Evolutionary conservation across 2,329 filamentous ascomycete genomes (phyloP).

Genomic region (Curvularia lunata): DNA sequence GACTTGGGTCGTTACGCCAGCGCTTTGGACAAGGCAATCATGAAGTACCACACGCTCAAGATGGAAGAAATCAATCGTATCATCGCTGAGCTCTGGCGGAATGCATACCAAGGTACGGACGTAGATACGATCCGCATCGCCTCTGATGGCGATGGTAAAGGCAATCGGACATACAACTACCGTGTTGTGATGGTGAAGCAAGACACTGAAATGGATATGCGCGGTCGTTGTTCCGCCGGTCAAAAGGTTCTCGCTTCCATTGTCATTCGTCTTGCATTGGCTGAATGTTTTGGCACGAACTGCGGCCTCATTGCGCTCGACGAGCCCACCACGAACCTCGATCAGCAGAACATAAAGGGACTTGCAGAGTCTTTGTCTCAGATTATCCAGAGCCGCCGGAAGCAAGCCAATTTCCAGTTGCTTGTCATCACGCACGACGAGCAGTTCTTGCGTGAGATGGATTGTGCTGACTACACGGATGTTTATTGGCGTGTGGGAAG

Average conservation of each 20-base stretch:
- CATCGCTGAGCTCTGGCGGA: constrained; percentile 94
- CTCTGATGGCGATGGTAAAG: constrained; percentile 81
- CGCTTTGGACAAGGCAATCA: constrained; percentile 93
- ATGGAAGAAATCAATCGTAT: constrained; percentile 99
- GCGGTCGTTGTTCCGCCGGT: constrained; percentile 92
- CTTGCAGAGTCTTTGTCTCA: constrained; percentile 83
- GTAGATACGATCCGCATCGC: constrained; percentile 96
- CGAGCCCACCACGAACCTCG: constrained; percentile 96
- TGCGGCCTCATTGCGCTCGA: constrained; percentile 96
- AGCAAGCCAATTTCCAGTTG: constrained; percentile 94
- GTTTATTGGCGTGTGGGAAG: constrained; percentile 87
- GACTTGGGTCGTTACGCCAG: constrained; percentile 82
- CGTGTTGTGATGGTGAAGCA: constrained; percentile 97
- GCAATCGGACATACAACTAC: constrained; percentile 92
- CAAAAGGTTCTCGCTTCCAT: constrained; percentile 97
- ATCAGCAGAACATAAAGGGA: constrained; percentile 90
- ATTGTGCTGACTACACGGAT: constrained; percentile 90
- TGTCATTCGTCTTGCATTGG: constrained; percentile 93
- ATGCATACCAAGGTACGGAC: constrained; percentile 95
- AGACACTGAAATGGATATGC: constrained; percentile 99
- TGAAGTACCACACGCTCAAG: constrained; percentile 94
- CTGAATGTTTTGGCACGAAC: constrained; percentile 94
- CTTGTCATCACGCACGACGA: constrained; percentile 99
- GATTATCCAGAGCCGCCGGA: constrained; percentile 82
- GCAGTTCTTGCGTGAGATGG: constrained; percentile 92